Base-by-base conservation (phyloP, 805 yeast genomes). In the Yamadazyma laniorum region DNA sequence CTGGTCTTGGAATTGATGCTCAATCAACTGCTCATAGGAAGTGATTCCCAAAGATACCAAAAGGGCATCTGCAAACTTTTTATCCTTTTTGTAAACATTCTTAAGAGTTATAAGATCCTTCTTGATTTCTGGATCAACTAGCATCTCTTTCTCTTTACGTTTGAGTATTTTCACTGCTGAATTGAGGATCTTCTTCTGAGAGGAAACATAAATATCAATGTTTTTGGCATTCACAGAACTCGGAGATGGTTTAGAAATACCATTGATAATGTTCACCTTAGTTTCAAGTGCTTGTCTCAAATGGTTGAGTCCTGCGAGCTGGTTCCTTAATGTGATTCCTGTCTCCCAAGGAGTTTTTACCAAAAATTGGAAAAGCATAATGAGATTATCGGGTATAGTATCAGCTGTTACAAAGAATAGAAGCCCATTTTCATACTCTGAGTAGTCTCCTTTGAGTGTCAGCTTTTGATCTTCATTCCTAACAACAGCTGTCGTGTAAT, bases 221-320 rank as follows among this genome's bases (percentile, higher is more conserved):
- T 52, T 49, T 8, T 31, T 34, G 27, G 25, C 25, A 25, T 38
- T 42, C 13, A 22, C 12, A 8, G 37, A 34, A 4, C 28, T 26
- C 5, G 44, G 42, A 3, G 30, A 14, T 7, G 50, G 50, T 21
- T 14, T 16, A 8, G 13, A 8, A 12, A 37, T 27, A 3, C 28
- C 28, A 9, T 34, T 48, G 2, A 53, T 44, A 8, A 63, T 63
- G 8, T 64, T 52, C 19, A 74, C 56, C 48, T 82, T 82, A n/a
- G 75, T 60, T 17, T 67, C 70, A 8, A 83, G 46, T 2, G 85
- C 77, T 8, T 62, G 51, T 17, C 72, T 58, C 26, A 83, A 51
- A 47, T 80, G 76, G 44, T 73, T 71, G 21, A 79, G 52, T 0
- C 89, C 90, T 34, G 82, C 82, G 9, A 84, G 56, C 35, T 70